A percentile compares a stretch with the other conserved stretches of the same genome.
Evolutionary conservation across 495 filamentous ascomycete species (phyloP).

Genomic region (Filosporella fistucella): DNA sequence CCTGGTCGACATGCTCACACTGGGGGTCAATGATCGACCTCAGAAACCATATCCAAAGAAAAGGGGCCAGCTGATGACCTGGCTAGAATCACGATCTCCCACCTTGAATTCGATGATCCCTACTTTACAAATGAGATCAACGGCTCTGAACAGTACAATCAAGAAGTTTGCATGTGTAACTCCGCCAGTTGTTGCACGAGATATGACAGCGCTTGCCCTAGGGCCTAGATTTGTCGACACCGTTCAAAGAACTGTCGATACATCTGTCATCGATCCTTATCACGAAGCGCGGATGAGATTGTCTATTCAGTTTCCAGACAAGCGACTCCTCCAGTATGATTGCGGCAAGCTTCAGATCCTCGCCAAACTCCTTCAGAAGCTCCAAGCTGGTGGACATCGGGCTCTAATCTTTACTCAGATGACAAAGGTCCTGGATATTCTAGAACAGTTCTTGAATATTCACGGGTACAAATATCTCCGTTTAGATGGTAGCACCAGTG

Average conservation of each 20-base stretch:
- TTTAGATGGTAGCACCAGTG: slow-evolving; percentile 89
- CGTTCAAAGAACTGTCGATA: slow-evolving; percentile 41
- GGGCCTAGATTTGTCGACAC: slow-evolving; percentile 54
- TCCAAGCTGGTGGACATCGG: slow-evolving; percentile 87
- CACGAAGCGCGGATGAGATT: slow-evolving; percentile 91
- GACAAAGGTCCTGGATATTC: slow-evolving; percentile 96
- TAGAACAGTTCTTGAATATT: slow-evolving; percentile 97
- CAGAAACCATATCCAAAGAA: slow-evolving; percentile 48
- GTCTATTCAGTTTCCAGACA: slow-evolving; percentile 96
- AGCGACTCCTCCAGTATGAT: slow-evolving; percentile 91
- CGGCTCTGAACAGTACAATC: slow-evolving; percentile 66
- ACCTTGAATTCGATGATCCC: slow-evolving; percentile 68
- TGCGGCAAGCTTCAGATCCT: slow-evolving; percentile 95
- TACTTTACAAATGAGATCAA: slow-evolving; percentile 66
- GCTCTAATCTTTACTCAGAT: slow-evolving; percentile 99
- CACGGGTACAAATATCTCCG: slow-evolving; percentile 95
- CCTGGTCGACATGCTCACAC: slow-evolving; percentile 65
- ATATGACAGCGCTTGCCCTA: slow-evolving; percentile 64
- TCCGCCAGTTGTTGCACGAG: slow-evolving; percentile 76
- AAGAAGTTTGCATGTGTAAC: slow-evolving; percentile 89
- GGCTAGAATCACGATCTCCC: slow-evolving; percentile 67
- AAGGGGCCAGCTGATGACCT: slow-evolving; percentile 55
- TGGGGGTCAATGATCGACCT: slow-evolving; percentile 52
- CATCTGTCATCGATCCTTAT: slow-evolving; percentile 62
- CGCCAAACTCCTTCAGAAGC: slow-evolving; percentile 76